Percentiles rank a stretch among this genome's conserved stretches.
Conservation (phyloP, 2,329 filamentous ascomycete genomes). For the Phymatotrichopsis omnivora region DNA sequence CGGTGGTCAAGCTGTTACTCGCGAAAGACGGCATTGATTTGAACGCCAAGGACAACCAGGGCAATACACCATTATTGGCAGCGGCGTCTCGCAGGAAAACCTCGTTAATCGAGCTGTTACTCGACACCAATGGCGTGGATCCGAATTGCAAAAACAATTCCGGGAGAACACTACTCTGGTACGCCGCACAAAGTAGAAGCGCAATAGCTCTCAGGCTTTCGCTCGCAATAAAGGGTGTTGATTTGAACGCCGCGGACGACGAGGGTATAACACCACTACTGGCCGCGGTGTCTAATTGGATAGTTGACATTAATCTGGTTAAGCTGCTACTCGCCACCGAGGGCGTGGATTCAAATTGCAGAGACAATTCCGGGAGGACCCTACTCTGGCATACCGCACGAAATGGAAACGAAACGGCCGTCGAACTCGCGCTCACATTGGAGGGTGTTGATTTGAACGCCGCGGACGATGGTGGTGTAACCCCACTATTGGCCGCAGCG, state of each 20-base stretch:
- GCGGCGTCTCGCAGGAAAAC: too few species aligned
- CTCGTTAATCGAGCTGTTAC: conserved; percentile 18
- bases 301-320: conserved; percentile 22
- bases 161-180: conserved; percentile 26
- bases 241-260: conserved; percentile 22
- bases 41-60: conserved; percentile 20
- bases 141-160: conserved; percentile 26
- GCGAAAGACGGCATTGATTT: conserved; percentile 16
- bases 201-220: too few species aligned
- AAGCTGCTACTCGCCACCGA: conserved; percentile 18
- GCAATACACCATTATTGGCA: conserved; percentile 26
- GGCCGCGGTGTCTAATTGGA: conserved; percentile 24
- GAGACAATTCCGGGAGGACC: conserved; percentile 24
- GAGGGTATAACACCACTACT: conserved; percentile 26
- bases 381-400: conserved; percentile 24
- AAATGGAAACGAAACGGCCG: conserved; percentile 21
- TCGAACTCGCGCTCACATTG: conserved; percentile 19
- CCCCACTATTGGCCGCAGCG: conserved; percentile 29
- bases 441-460: conserved; percentile 22
- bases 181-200: too few species aligned
- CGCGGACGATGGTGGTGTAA: conserved; percentile 26
- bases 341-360: conserved; percentile 18
- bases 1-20: conserved; percentile 25
- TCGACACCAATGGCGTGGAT: conserved; percentile 17
- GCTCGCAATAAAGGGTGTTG: conserved; percentile 12